Evolutionary conservation across 225 moss, liverwort and hornwort species (phyloP).

Genomic region (Asterella californica): DNA sequence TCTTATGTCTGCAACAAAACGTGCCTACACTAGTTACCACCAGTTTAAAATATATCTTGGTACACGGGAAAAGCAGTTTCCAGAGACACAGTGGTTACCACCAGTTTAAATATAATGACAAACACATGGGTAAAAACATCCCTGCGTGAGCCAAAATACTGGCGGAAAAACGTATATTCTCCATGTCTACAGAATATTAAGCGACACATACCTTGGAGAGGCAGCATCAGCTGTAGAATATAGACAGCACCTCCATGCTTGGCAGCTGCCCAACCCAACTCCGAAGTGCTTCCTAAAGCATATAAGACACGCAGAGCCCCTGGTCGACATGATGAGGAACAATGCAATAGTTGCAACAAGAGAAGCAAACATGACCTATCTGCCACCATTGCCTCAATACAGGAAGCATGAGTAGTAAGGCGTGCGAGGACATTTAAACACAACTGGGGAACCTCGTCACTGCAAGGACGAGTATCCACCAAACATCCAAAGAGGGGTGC

Average conservation of each 20-base stretch:
- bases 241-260: conserved; percentile 90
- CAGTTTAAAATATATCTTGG: not conserved
- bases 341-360: conserved; percentile 71
- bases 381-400: conserved; percentile 83
- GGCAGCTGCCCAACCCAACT: conserved; percentile 85
- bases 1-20: not conserved
- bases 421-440: conserved; percentile 78
- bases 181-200: not conserved
- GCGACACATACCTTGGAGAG: conserved; percentile 62
- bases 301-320: conserved; percentile 76
- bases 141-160: not conserved
- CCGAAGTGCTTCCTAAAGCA: conserved; percentile 80
- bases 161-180: not conserved
- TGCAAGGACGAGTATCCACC: conserved; percentile 59
- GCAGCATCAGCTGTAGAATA: conserved; percentile 82
- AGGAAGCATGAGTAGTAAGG: conserved; percentile 77
- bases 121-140: not conserved
- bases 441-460: conserved; percentile 77
- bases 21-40: not conserved
- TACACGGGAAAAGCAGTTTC: too few species aligned
- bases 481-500: conserved; percentile 75
- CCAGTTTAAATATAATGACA: not conserved
- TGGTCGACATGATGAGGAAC: conserved; percentile 62
- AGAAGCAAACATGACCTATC: conserved; percentile 76
- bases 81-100: not conserved